A percentile compares a stretch with the other conserved stretches of the same genome.
phyloP scores from a whole-genome alignment of 768 basidiomycete species.

The Sutorius australiensis region DNA sequence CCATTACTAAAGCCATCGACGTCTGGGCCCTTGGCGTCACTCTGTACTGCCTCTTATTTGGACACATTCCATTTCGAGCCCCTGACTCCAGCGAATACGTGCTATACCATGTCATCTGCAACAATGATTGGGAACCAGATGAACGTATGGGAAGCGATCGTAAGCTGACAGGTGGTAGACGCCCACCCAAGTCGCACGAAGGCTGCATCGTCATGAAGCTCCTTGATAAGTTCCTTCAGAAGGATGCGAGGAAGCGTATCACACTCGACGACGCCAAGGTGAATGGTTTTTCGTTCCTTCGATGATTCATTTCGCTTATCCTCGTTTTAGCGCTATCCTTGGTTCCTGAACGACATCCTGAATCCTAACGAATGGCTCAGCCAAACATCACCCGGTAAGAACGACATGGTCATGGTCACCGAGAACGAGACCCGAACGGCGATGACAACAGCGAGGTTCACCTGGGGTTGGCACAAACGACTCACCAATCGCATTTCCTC shows the following conservation, averaged over 20 bases:
- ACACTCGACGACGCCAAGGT: conserved; percentile 84
- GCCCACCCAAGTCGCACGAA: conserved; percentile 42
- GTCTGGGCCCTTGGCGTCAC: conserved; percentile 98
- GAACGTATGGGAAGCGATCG: conserved; percentile 69
- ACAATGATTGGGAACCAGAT: conserved; percentile 66
- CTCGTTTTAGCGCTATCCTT: conserved; percentile 47
- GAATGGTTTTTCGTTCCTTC: conserved; percentile 13
- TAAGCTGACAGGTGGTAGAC: conserved; percentile 61
- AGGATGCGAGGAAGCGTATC: conserved; percentile 71
- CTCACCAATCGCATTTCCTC: conserved; percentile 44
- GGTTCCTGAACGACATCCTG: conserved; percentile 66
- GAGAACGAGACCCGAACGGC: conserved; percentile 75
- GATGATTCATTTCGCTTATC: not conserved
- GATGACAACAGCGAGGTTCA: conserved; percentile 61
- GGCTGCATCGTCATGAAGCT: conserved; percentile 66
- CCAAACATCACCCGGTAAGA: conserved; percentile 50
- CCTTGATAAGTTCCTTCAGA: conserved; percentile 74
- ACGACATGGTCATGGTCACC: conserved; percentile 56
- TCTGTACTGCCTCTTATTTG: conserved; percentile 90
- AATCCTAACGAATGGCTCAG: conserved; percentile 70
- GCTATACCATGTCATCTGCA: conserved; percentile 77
- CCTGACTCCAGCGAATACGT: conserved; percentile 61
- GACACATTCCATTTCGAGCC: conserved; percentile 72
- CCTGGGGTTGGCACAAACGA: conserved; percentile 52
- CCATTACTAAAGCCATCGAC: conserved; percentile 91